A percentile compares a stretch with the other conserved stretches of the same genome.
Conservation (phyloP, 2,329 filamentous ascomycete genomes). For the Colletotrichum neosansevieriae region DNA sequence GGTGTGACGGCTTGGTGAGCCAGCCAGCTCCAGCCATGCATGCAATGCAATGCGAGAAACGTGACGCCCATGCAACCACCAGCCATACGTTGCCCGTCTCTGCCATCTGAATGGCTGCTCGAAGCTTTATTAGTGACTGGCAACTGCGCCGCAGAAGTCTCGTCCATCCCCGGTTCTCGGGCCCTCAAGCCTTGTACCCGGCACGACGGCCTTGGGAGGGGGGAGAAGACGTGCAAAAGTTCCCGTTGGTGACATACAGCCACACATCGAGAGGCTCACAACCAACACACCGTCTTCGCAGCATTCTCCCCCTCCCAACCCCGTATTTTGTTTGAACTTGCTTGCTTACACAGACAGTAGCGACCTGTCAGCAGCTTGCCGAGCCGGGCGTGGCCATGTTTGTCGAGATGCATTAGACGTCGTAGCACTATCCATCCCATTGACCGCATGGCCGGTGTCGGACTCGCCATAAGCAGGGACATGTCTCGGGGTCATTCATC, state of each 20-base stretch:
- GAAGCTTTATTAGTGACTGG: neutral
- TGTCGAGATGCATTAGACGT: conserved; percentile 22
- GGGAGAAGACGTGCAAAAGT: conserved; percentile 3
- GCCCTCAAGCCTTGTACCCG: conserved; percentile 13
- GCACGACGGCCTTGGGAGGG: neutral
- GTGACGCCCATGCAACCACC: conserved; percentile 9
- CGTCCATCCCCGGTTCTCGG: conserved; percentile 27
- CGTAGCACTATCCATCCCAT: neutral
- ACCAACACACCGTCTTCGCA: neutral
- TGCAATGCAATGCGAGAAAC: conserved; percentile 9
- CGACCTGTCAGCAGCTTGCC: conserved; percentile 21
- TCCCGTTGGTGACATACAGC: conserved; percentile 11
- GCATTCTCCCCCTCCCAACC: neutral
- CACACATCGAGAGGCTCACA: neutral
- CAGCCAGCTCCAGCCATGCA: too few relatives aligned
- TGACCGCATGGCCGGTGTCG: neutral
- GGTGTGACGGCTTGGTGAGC: conserved; percentile 21
- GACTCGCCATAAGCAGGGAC: neutral
- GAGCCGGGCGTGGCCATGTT: conserved; percentile 5
- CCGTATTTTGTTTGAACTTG: conserved; percentile 16
- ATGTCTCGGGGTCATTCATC: neutral
- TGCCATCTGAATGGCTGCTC: neutral
- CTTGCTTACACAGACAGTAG: conserved; percentile 17
- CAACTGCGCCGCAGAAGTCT: conserved; percentile 19
- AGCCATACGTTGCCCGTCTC: conserved; percentile 1